Evolutionary conservation across 257 asterid genomes (phyloP), one percentile per base, ranked within the genome.

Genomic region (Lycium barbarum): DNA sequence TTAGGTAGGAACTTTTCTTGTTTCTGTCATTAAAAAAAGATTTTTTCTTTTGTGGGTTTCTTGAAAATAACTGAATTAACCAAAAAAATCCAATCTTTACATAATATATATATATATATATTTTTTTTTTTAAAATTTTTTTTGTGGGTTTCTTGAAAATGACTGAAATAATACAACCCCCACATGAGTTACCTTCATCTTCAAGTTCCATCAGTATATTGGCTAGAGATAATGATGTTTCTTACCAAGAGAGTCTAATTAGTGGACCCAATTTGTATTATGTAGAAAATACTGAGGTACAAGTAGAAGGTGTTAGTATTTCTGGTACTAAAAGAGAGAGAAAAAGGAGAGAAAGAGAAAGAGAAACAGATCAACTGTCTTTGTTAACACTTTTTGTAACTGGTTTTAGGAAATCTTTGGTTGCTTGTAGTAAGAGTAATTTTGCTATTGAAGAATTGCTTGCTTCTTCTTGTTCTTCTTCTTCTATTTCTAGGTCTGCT

Each of bases 121-220:
- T n/a, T n/a, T n/a, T n/a, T n/a, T n/a, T n/a, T n/a, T n/a, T n/a
- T n/a, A n/a, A n/a, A n/a, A n/a, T n/a, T 83, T 83, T 84, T 20
- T 12, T 36, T 71, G 40, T 51, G 18, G 84, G 84, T 82, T 61
- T 82, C 15, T 76, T 76, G 81, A 87, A 87, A 89, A 93, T 92
- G 97, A 90, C 92, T 78, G 92, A 88, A 55, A 85, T 92, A 71
- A 84, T 91, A 20, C 92, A 82, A 86, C 90, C 92, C 85, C 89
- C 91, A 57, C 89, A 90, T 35, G 90, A 81, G 54, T 92, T 91
- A 88, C 90, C 95, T 92, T 91, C 93, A 38, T 78, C 90, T 87
- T 83, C 93, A 93, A 91, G 92, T 89, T 86, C 90, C 90, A 90
- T 85, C 65, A 43, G 73, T 70, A 76, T 83, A 40, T 17, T 84